These are phyloP conservation scores for Xylaria bambusicola DNA, from an alignment of 495 filamentous ascomycete species.

Conservation along the genomic window DNA sequence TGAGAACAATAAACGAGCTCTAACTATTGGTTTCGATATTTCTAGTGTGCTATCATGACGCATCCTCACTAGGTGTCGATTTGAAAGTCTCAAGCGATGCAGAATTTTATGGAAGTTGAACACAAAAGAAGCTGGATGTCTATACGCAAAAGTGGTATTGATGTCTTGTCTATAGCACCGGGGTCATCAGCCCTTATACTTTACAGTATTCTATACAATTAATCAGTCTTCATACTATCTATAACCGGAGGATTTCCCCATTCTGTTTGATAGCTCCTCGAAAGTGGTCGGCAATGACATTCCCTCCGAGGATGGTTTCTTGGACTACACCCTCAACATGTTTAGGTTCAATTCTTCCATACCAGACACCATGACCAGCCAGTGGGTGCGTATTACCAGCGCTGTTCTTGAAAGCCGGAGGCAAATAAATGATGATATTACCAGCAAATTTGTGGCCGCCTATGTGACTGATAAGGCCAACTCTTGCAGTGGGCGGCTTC, in stretches of 20 bases:
- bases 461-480: constrained; percentile 83
- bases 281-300: constrained; percentile 75
- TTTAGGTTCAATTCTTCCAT: constrained; percentile 81
- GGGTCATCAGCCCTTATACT: neutral
- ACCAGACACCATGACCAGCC: constrained; percentile 88
- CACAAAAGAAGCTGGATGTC: too few relatives aligned
- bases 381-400: constrained; percentile 54
- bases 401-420: constrained; percentile 49
- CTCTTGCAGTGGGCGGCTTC: constrained; percentile 48
- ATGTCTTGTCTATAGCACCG: too few relatives aligned
- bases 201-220: neutral
- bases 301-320: constrained; percentile 75
- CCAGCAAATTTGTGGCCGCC: constrained; percentile 93
- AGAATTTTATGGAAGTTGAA: too few relatives aligned
- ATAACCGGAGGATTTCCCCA: constrained; percentile 46
- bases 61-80: too few relatives aligned
- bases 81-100: too few relatives aligned
- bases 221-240: constrained; percentile 6
- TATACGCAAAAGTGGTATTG: too few relatives aligned
- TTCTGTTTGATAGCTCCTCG: constrained; percentile 58
- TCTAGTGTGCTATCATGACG: too few relatives aligned
- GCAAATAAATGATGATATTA: constrained; percentile 90
- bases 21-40: too few relatives aligned
- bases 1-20: too few relatives aligned
- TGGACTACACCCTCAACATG: constrained; percentile 85